Evolutionary conservation across 768 basidiomycete genomes (phyloP), one percentile per base, ranked within the genome.

Genomic region (Phanerochaete carnosa): DNA sequence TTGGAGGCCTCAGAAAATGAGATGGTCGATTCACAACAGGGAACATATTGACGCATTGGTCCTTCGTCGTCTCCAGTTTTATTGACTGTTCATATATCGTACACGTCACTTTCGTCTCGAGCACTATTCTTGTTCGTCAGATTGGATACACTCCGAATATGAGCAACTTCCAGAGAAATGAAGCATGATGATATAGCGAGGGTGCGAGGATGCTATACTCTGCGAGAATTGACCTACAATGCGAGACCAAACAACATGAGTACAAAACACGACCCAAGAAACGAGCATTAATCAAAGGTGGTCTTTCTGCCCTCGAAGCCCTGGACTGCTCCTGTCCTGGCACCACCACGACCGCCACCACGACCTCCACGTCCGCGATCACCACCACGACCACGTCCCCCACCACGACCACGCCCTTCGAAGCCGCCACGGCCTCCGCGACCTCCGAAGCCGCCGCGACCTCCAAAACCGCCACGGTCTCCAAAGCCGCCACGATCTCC

Each of bases 291-390:
- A 43, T 64, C 65, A 64, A 90, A 90, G 13, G 83, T 86, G 52
- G 74, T 84, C 74, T 87, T 89, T 79, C 78, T 89, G 69, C 90
- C 91, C 66, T 85, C 84, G 58, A 80, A 82, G 26, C 80, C 68
- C 51, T 83, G 75, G 69, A 89, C 84, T 33, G 85, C 90, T 29
- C 90, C 90, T 45, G 74, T 82, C 66, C 87, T 83, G 22, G 81
- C 69, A 45, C 77, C 75, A 55, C 79, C 75, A 46, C 79, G 77
- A 30, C 73, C 73, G 56, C 76, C 70, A 47, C 78, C 72, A 26
- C 75, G 45, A 57, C 76, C 71, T 52, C 78, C 72, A 25, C 76
- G 71, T 15, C 74, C 76, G 59, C 77, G 72, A 29, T 77, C 77
- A 55, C 74, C 77, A 59, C 82, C 82, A 63, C 81, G 73, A 16